Percentiles rank a stretch among this genome's conserved stretches.
Conservation (phyloP, 495 filamentous ascomycete genomes). For the Talaromyces stipitatus region DNA sequence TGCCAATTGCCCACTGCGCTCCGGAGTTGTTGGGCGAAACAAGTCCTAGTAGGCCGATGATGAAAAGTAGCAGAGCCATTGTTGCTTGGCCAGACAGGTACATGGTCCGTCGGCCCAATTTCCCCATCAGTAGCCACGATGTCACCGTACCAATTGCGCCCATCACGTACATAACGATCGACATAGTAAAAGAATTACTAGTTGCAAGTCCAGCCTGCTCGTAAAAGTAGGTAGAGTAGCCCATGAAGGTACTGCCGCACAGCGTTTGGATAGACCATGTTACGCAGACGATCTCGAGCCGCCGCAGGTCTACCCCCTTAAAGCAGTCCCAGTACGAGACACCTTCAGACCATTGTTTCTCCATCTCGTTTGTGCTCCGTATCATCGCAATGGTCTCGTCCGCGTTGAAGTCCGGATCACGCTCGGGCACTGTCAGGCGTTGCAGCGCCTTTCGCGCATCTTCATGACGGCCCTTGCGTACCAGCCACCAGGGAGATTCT, state of each 20-base stretch:
- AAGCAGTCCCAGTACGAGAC: constrained; percentile 34
- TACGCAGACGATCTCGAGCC: constrained; percentile 24
- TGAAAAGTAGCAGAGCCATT: constrained; percentile 43
- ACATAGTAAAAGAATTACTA: constrained; percentile 21
- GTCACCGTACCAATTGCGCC: constrained; percentile 21
- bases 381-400: constrained; percentile 69
- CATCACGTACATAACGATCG: constrained; percentile 18
- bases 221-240: constrained; percentile 60
- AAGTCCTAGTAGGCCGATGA: constrained; percentile 52
- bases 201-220: constrained; percentile 49
- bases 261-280: constrained; percentile 2
- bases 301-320: constrained; percentile 27
- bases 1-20: constrained; percentile 42
- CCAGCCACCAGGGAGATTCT: constrained; percentile 72
- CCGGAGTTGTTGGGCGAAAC: constrained; percentile 22
- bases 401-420: constrained; percentile 47
- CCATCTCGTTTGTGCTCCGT: constrained; percentile 60
- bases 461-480: constrained; percentile 52
- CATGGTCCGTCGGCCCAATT: constrained; percentile 42
- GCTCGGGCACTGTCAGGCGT: constrained; percentile 42
- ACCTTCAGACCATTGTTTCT: constrained; percentile 36
- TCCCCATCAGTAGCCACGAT: constrained; percentile 23
- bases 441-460: constrained; percentile 53
- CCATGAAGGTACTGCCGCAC: constrained; percentile 11
- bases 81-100: constrained; percentile 41